Evolutionary conservation across 257 asterid species (phyloP).

Genomic region (Penstemon newberryi): DNA sequence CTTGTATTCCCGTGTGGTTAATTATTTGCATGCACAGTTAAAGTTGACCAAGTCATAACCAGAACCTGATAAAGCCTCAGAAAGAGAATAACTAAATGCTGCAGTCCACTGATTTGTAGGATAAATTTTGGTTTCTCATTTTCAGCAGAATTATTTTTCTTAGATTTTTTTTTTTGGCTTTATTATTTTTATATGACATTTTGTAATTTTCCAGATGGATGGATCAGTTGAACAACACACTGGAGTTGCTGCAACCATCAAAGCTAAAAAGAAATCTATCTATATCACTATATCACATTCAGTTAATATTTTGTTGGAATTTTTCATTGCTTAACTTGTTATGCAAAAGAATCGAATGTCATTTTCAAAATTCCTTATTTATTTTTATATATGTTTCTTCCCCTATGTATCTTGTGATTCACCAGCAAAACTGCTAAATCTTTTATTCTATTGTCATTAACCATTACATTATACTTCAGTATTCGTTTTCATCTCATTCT

Average conservation of each 20-base stretch:
- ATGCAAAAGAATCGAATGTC: neutral
- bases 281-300: slow-evolving; percentile 1
- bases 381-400: too few relatives aligned
- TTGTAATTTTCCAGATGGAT: slow-evolving; percentile 30
- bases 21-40: slow-evolving; percentile 18
- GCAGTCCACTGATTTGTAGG: slow-evolving; percentile 35
- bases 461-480: too few relatives aligned
- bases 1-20: slow-evolving; percentile 30
- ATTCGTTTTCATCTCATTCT: too few relatives aligned
- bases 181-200: neutral
- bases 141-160: neutral
- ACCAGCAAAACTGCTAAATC: too few relatives aligned
- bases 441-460: too few relatives aligned
- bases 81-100: slow-evolving; percentile 20
- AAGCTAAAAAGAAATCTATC: slow-evolving; percentile 27
- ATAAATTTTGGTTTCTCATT: neutral
- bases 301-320: neutral
- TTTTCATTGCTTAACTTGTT: slow-evolving; percentile 15
- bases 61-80: slow-evolving; percentile 20
- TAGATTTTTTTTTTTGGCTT: neutral
- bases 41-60: slow-evolving; percentile 45
- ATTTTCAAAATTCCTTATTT: neutral
- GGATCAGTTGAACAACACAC: slow-evolving; percentile 54
- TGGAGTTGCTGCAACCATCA: slow-evolving; percentile 55
- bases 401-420: too few relatives aligned